Base-by-base conservation (phyloP, 2,329 filamentous ascomycete genomes). In the Colletotrichum euphorbiae region DNA sequence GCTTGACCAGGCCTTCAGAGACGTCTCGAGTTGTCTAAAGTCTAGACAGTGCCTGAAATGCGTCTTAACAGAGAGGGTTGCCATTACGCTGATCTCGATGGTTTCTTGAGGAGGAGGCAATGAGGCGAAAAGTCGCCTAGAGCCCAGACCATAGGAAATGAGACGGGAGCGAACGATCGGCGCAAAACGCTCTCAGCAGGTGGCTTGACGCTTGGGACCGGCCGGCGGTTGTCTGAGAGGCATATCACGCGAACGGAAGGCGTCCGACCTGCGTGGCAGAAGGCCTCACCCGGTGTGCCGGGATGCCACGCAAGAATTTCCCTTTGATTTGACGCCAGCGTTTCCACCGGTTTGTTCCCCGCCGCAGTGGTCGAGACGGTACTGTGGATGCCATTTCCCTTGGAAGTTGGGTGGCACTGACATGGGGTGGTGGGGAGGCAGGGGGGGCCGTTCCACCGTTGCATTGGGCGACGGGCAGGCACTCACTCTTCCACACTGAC, bases 361-460 rank as follows among this genome's bases (percentile, higher is more conserved):
- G 43, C 42, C 52, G 33, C 33, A 21, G 8, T 2, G 15, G 48
- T 59, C 24, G 62, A 60, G 42, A 66, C 66, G 66, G 66, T 66
- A 55, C 42, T 51, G 48, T 45, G 66, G 54, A 54, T 28, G 8
- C 55, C 17, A 40, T 40, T 19, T n/a, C 19, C 17, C n/a, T 58
- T 33, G n/a, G n/a, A n/a, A 24, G 21, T 24, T 24, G 21, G 48
- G 48, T 38, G 31, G 31, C 61, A 68, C 50, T 13, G 40, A 33
- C 38, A 46, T 38, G 38, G 21, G 21, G 24, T 15, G n/a, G 24
- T 51, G 55, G 62, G 36, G 61, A n/a, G 21, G n/a, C n/a, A 68
- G 45, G 50, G 33, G 65, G 66, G 61, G 15, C 60, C 61, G 66
- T 69, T 69, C 55, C 61, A 69, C 54, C 66, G 66, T 69, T 69